phyloP scores from a whole-genome alignment of 768 basidiomycete genomes.

The Amanita rubescens region DNA sequence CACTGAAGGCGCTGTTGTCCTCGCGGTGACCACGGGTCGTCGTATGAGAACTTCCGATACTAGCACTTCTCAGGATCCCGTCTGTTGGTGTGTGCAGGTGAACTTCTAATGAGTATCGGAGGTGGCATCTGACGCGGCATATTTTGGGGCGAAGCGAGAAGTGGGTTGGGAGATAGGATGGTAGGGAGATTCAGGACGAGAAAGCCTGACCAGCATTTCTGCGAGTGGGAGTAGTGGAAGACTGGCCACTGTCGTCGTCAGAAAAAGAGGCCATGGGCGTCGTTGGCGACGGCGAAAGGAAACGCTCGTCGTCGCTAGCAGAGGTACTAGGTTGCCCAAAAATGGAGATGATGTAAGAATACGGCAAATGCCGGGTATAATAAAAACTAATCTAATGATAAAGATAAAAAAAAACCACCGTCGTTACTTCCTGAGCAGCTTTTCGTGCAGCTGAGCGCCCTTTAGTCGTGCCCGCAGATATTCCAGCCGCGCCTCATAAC shows the following conservation, averaged over 20 bases:
- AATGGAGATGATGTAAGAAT: slow-evolving; percentile 17
- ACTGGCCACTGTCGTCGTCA: background rate
- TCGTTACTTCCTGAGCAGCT: slow-evolving; percentile 56
- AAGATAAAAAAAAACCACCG: background rate
- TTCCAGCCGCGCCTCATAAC: slow-evolving; percentile 72
- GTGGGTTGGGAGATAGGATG: slow-evolving; percentile 42
- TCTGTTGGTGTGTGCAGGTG: slow-evolving; percentile 45
- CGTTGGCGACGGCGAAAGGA: slow-evolving; percentile 8
- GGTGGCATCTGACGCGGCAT: slow-evolving; percentile 33
- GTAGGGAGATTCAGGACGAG: slow-evolving; percentile 30
- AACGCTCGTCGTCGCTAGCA: slow-evolving; percentile 27
- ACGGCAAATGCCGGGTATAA: slow-evolving; percentile 22
- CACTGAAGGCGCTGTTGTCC: slow-evolving; percentile 37
- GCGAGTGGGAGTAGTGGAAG: background rate
- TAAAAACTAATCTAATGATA: slow-evolving; percentile 19
- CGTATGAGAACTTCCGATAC: slow-evolving; percentile 50
- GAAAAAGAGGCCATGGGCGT: slow-evolving; percentile 35
- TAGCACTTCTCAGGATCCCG: slow-evolving; percentile 49
- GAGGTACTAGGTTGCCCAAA: slow-evolving; percentile 24
- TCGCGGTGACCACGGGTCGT: slow-evolving; percentile 39
- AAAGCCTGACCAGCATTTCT: slow-evolving; percentile 20
- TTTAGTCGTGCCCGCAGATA: slow-evolving; percentile 78
- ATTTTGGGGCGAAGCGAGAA: slow-evolving; percentile 39
- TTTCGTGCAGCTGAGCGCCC: slow-evolving; percentile 79
- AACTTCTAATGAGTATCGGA: slow-evolving; percentile 38